Conservation (phyloP, 208 protist species). For the Acanthamoeba castellanii region DNA sequence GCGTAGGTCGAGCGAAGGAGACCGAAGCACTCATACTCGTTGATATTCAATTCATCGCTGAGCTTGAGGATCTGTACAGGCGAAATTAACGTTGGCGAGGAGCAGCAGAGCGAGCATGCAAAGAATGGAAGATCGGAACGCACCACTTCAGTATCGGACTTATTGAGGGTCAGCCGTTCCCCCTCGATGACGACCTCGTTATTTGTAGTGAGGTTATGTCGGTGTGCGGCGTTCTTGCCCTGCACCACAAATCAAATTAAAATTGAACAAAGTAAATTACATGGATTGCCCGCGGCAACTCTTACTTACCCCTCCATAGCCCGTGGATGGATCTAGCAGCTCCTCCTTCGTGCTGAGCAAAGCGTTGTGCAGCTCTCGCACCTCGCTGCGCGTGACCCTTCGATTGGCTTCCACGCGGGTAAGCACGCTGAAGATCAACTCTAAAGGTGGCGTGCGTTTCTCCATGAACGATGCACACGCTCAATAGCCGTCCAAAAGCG, state of each 20-base stretch:
- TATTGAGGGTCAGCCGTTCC: not conserved
- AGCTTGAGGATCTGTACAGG: constrained; percentile 25
- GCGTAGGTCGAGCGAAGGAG: constrained; percentile 11
- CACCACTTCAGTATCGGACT: not conserved
- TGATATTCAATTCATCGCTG: constrained; percentile 55
- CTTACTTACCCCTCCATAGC: constrained; percentile 17
- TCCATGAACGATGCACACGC: not conserved
- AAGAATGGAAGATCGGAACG: not conserved
- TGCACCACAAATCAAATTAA: not conserved
- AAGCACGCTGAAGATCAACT: not conserved
- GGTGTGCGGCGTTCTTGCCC: constrained; percentile 13
- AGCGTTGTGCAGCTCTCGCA: not conserved
- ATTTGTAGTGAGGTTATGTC: constrained; percentile 17
- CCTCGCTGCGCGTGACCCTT: not conserved
- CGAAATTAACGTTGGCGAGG: not conserved
- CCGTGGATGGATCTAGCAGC: not conserved
- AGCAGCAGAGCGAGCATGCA: not conserved
- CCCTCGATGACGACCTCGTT: not conserved
- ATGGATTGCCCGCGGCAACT: not conserved
- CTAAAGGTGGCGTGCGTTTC: not conserved
- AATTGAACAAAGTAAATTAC: not conserved
- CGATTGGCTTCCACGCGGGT: not conserved
- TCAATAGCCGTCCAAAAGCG: not conserved
- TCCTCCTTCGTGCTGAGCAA: not conserved
- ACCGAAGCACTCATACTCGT: constrained; percentile 1